These are phyloP conservation scores for Murraya paniculata DNA, from an alignment of 345 rosid genomes.

Conservation along the genomic window DNA sequence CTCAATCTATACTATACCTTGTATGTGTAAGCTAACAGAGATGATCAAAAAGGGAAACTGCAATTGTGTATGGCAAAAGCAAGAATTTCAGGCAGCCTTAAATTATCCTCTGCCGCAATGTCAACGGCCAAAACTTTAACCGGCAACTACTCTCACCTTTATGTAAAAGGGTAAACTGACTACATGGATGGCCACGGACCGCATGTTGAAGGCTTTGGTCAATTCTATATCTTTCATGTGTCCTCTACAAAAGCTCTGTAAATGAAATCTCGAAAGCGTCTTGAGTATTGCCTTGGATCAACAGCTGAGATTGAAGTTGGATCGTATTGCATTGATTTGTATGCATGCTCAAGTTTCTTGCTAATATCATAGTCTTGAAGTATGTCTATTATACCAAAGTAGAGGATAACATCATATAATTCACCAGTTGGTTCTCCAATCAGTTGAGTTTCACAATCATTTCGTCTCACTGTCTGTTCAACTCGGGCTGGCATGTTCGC, in stretches of 20 bases:
- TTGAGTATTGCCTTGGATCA: constrained; percentile 92
- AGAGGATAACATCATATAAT: constrained; percentile 61
- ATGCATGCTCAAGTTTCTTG: constrained; percentile 99
- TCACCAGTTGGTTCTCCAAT: constrained; percentile 92
- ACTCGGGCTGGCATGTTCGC: constrained; percentile 73
- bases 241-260: constrained; percentile 80
- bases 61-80: neutral
- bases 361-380: constrained; percentile 97
- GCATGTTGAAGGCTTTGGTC: constrained; percentile 20
- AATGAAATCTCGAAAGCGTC: constrained; percentile 87
- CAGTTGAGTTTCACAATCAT: constrained; percentile 61
- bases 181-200: constrained; percentile 20
- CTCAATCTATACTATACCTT: constrained; percentile 19
- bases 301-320: constrained; percentile 97
- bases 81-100: constrained; percentile 3
- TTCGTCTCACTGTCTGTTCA: constrained; percentile 73
- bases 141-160: constrained; percentile 18
- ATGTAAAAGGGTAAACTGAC: neutral
- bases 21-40: constrained; percentile 18
- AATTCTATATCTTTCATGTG: constrained; percentile 36
- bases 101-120: neutral
- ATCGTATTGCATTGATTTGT: constrained; percentile 93
- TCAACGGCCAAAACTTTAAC: neutral
- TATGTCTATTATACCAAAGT: constrained; percentile 92
- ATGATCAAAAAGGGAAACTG: constrained; percentile 7